Conservation (phyloP, 129 eudicot species). For the Escallonia rubra region DNA sequence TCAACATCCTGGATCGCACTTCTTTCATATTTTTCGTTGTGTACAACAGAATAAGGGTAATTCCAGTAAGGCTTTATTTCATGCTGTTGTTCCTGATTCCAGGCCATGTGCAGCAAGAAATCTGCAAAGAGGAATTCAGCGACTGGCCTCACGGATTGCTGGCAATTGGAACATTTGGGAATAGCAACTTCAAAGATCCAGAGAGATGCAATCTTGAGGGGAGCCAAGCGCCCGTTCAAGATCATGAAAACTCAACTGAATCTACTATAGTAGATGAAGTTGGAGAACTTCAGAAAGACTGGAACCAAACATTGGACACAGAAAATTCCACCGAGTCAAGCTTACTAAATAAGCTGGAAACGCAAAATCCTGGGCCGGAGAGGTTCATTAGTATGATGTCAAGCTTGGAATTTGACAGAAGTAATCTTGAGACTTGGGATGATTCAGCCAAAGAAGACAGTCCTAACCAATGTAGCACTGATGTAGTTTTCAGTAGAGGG, state of each 20-base stretch:
- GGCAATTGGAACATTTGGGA: conserved; percentile 85
- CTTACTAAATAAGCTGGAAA: too few species aligned
- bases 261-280: conserved; percentile 21
- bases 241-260: conserved; percentile 13
- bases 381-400: too few species aligned
- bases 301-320: conserved; percentile 19
- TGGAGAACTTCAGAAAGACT: conserved; percentile 39
- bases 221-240: conserved; percentile 16
- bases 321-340: background rate
- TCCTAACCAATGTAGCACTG: conserved; percentile 14
- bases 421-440: conserved; percentile 1
- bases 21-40: too few species aligned
- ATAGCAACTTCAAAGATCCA: conserved; percentile 25
- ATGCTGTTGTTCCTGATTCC: background rate
- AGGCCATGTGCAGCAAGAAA: conserved; percentile 35
- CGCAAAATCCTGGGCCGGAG: too few species aligned
- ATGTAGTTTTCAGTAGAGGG: conserved; percentile 17
- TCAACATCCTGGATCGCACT: too few species aligned
- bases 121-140: conserved; percentile 58
- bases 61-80: too few species aligned
- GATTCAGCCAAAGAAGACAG: conserved; percentile 10
- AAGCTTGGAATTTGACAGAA: conserved; percentile 5
- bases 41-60: too few species aligned
- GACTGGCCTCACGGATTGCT: conserved; percentile 83
- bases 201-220: conserved; percentile 15